Base-by-base conservation (phyloP, 1,139 yeast genomes). In the Kurtzmaniella quercitrusa region DNA sequence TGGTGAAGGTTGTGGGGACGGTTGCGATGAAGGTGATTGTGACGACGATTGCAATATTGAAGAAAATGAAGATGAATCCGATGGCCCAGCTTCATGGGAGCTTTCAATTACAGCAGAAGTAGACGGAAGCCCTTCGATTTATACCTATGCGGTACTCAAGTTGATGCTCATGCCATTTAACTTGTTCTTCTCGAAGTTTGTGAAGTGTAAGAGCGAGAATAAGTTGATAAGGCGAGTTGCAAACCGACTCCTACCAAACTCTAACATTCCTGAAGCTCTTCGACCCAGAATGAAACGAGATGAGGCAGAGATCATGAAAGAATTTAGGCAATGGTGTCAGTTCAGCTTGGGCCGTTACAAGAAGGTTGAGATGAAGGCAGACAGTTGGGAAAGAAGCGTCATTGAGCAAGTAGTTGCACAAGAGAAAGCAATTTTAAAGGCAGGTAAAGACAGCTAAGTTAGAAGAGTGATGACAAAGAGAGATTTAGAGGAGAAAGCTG, bases 71-170 rank as follows among this genome's bases (percentile, higher is more conserved):
- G 16, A 12, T 14, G 25, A 34, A 40, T 16, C 31, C 5, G 43
- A 39, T 8, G 43, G 38, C 11, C 44, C 41, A 3, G n/a, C 27
- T 6, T 38, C 61, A 1, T 68, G 71, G 71, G 59, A 63, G 42
- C 47, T 56, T 18, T 55, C 68, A 9, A 56, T 64, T 10, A 51
- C 52, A 39, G 53, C 66, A 21, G 46, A 45, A 10, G 50, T 41
- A 36, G 55, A 57, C 43, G 72, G 68, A 1, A 44, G 47, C 11
- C 54, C 61, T 18, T 54, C 68, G 8, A 45, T 52, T 7, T 64
- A 64, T 37, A 61, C 70, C 1, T 50, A 54, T 40, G 57, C 65
- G 4, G 54, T 67, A 8, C 45, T 64, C 14, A 54, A 59, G 31
- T 48, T 67, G 23, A 37, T 66, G 8, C 46, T 50, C 11, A 52